Evolutionary conservation across 2,329 filamentous ascomycete species (phyloP).

Genomic region (Trematosphaeria pertusa): DNA sequence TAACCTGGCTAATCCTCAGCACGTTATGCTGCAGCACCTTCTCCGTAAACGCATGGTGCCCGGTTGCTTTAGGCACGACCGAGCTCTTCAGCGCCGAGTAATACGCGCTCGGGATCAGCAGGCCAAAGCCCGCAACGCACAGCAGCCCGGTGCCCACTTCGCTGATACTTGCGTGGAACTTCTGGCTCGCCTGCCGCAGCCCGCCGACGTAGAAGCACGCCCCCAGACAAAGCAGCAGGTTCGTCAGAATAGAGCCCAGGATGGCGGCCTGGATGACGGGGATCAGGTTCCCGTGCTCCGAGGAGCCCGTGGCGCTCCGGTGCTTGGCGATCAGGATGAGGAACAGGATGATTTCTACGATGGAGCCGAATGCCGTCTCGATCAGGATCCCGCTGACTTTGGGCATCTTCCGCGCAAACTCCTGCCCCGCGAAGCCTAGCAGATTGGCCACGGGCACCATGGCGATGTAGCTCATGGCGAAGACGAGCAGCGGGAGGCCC

Average conservation of each 20-base stretch:
- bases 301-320: slow-evolving; percentile 48
- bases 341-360: slow-evolving; percentile 84
- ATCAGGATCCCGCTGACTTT: slow-evolving; percentile 72
- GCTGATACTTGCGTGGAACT: slow-evolving; percentile 76
- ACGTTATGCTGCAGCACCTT: slow-evolving; percentile 42
- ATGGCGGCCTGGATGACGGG: slow-evolving; percentile 86
- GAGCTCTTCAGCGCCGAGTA: slow-evolving; percentile 53
- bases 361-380: slow-evolving; percentile 67
- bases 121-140: slow-evolving; percentile 72
- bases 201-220: slow-evolving; percentile 82
- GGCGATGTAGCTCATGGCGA: slow-evolving; percentile 73
- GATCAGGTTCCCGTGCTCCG: slow-evolving; percentile 49
- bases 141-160: slow-evolving; percentile 81
- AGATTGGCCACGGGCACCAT: slow-evolving; percentile 79
- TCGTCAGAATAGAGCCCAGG: slow-evolving; percentile 80
- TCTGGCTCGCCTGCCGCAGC: slow-evolving; percentile 69
- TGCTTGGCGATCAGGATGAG: slow-evolving; percentile 71
- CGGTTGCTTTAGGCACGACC: slow-evolving; percentile 31
- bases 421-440: slow-evolving; percentile 75
- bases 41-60: slow-evolving; percentile 42
- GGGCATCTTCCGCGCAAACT: slow-evolving; percentile 75
- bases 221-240: slow-evolving; percentile 79
- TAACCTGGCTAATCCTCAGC: slow-evolving; percentile 45
- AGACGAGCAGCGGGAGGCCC: slow-evolving; percentile 66
- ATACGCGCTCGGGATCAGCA: slow-evolving; percentile 44